These are phyloP conservation scores for Malbranchea zuffiana DNA, from an alignment of 2,329 filamentous ascomycete species.

Conservation along the genomic window DNA sequence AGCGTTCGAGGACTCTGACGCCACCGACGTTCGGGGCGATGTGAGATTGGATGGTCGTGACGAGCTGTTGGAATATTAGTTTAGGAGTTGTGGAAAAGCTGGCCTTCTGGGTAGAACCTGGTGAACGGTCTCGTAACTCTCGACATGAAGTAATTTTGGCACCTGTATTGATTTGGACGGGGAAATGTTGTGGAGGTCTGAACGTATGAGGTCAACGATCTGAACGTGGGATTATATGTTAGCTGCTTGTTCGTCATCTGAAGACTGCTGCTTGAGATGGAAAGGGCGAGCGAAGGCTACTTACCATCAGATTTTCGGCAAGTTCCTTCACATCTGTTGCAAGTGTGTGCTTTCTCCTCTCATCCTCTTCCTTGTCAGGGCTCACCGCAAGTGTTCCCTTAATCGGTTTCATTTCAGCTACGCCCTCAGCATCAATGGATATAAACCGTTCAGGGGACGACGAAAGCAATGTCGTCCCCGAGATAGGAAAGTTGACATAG, in stretches of 20 bases:
- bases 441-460: slow-evolving; percentile 87
- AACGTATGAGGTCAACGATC: slow-evolving; percentile 89
- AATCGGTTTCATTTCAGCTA: slow-evolving; percentile 67
- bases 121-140: slow-evolving; percentile 84
- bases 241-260: background rate
- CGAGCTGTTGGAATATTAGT: slow-evolving; percentile 8
- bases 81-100: background rate
- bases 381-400: slow-evolving; percentile 90
- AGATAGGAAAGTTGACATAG: slow-evolving; percentile 58
- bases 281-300: background rate
- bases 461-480: slow-evolving; percentile 55
- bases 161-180: slow-evolving; percentile 64
- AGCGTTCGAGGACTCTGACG: slow-evolving; percentile 12
- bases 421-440: slow-evolving; percentile 45
- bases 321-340: slow-evolving; percentile 77
- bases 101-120: slow-evolving; percentile 60
- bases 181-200: slow-evolving; percentile 79
- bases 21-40: slow-evolving; percentile 13
- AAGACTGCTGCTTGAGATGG: background rate
- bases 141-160: slow-evolving; percentile 68
- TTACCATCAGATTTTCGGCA: slow-evolving; percentile 81
- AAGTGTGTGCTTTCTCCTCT: slow-evolving; percentile 52
- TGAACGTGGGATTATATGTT: slow-evolving; percentile 3
- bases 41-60: slow-evolving; percentile 14
- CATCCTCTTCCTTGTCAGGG: slow-evolving; percentile 53